A percentile compares a stretch with the other conserved stretches of the same genome.
Conservation (phyloP, 371 early-diverging fungal species). For the Mucor irregularis region DNA sequence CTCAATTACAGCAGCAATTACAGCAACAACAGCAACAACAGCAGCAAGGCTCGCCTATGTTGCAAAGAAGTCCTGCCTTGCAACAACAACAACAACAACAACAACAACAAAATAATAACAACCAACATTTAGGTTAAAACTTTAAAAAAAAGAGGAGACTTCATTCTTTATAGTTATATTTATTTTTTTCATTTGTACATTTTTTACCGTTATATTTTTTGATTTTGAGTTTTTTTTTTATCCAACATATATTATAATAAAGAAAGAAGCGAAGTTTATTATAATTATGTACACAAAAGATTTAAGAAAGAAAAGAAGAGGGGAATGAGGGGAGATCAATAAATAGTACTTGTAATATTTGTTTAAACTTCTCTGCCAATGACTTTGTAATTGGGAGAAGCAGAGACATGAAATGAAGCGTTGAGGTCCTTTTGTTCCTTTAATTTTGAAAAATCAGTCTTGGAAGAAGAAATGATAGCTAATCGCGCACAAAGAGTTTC, state of each 20-base stretch:
- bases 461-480: background rate
- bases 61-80: constrained; percentile 16
- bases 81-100: background rate
- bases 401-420: constrained; percentile 3
- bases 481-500: background rate
- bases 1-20: constrained; percentile 16
- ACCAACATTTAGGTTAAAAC: constrained; percentile 2
- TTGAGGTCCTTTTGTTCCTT: constrained; percentile 22
- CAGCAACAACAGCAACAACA: constrained; percentile 22
- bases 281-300: no score
- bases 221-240: no score
- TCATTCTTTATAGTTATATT: background rate
- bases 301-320: background rate
- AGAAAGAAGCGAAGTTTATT: no score
- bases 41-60: constrained; percentile 13
- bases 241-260: no score
- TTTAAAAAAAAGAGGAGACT: background rate
- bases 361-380: constrained; percentile 18
- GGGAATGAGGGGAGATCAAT: background rate
- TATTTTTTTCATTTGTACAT: no score
- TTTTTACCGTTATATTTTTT: no score
- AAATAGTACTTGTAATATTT: background rate
- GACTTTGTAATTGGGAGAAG: constrained; percentile 19
- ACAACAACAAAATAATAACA: constrained; percentile 5
- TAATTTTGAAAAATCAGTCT: constrained; percentile 11